Percentiles rank a stretch among this genome's conserved stretches.
These are phyloP conservation scores for Eucalyptus camaldulensis DNA, from an alignment of 345 rosid species.

Conservation along the genomic window DNA sequence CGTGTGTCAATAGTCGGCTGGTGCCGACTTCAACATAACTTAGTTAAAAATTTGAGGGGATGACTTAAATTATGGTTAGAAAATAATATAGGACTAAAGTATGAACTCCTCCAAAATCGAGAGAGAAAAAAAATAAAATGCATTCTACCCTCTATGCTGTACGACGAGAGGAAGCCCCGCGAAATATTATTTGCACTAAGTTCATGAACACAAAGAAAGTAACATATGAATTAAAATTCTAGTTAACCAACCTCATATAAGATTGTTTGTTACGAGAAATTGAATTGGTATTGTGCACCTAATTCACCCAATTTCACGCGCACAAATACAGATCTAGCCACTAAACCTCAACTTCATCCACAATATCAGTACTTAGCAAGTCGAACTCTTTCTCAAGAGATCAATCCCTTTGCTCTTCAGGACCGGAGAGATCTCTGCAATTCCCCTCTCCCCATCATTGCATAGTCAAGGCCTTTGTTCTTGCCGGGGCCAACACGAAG, in stretches of 20 bases:
- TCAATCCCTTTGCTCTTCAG: not conserved
- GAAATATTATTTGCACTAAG: not conserved
- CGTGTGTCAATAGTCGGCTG: not conserved
- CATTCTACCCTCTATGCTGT: not conserved
- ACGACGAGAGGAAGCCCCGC: not conserved
- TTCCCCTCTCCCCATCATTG: not conserved
- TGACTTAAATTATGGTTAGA: not conserved
- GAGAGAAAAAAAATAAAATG: not conserved
- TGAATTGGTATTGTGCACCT: not conserved
- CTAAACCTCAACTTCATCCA: not conserved
- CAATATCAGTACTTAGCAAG: not conserved
- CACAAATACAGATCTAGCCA: not conserved
- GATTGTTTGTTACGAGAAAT: not conserved
- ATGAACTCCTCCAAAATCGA: not conserved
- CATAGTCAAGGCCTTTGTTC: not conserved
- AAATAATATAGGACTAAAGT: not conserved
- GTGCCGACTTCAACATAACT: not conserved
- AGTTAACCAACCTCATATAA: not conserved
- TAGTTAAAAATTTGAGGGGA: not conserved
- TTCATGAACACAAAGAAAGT: not conserved
- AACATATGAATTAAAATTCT: not conserved
- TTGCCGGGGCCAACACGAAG: not conserved
- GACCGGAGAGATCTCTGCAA: not conserved
- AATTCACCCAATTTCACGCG: not conserved
- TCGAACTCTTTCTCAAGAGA: not conserved